These are phyloP conservation scores for Fusarium mexicanum DNA, from an alignment of 2,329 filamentous ascomycete genomes.

Conservation along the genomic window DNA sequence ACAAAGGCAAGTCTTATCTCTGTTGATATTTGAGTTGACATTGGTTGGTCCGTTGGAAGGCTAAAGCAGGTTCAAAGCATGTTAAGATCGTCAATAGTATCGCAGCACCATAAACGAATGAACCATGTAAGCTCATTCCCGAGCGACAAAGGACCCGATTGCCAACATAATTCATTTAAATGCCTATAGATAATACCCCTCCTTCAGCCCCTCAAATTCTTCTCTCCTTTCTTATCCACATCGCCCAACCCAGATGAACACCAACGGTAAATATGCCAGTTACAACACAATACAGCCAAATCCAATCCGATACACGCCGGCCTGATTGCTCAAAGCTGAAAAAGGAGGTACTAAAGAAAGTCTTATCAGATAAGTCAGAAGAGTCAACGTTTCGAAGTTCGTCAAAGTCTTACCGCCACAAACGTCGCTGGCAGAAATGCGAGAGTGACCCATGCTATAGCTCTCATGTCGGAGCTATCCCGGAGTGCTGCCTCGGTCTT, in stretches of 20 bases:
- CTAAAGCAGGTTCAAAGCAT: too few species aligned
- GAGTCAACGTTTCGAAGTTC: too few species aligned
- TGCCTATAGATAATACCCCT: too few species aligned
- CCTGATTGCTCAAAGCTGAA: background rate
- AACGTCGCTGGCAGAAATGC: background rate
- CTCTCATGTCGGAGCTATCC: background rate
- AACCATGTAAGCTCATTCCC: too few species aligned
- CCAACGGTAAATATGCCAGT: background rate
- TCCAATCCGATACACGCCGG: background rate
- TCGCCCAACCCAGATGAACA: background rate
- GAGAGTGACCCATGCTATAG: background rate
- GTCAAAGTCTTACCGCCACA: background rate
- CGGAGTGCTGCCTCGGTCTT: background rate
- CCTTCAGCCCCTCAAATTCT: background rate
- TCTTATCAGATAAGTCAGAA: background rate
- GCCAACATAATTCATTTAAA: fast-evolving
- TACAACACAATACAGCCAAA: background rate
- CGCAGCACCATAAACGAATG: background rate
- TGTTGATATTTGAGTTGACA: too few species aligned
- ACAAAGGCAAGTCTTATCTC: too few species aligned
- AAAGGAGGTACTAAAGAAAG: background rate
- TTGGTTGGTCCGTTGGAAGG: too few species aligned
- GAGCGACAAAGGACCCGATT: too few species aligned
- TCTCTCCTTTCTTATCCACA: background rate
- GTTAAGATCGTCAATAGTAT: background rate